A percentile compares a stretch with the other conserved stretches of the same genome.
Evolutionary conservation across 2,329 filamentous ascomycete genomes (phyloP).

Genomic region (Fusarium odoratissimum): DNA sequence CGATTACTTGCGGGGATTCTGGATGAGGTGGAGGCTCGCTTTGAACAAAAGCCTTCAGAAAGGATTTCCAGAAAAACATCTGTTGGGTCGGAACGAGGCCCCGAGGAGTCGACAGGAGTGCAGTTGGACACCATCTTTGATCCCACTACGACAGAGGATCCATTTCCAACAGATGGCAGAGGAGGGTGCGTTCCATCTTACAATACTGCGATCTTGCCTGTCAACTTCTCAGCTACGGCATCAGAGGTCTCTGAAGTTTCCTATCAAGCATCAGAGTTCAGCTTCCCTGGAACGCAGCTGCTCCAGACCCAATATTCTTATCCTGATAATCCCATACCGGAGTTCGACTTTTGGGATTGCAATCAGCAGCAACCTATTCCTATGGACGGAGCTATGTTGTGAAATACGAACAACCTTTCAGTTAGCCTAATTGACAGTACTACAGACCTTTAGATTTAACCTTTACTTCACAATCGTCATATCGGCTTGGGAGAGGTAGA

Average conservation of each 20-base stretch:
- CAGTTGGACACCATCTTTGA: not conserved
- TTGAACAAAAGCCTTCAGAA: accelerated
- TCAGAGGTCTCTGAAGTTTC: not conserved
- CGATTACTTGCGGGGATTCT: not conserved
- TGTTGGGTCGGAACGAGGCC: accelerated
- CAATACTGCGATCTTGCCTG: accelerated
- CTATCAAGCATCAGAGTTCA: not conserved
- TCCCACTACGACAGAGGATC: too few relatives aligned
- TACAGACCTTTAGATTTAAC: too few relatives aligned
- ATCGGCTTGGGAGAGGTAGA: too few relatives aligned
- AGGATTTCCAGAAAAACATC: not conserved
- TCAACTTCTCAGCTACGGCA: not conserved
- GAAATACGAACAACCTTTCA: too few relatives aligned
- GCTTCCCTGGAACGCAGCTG: not conserved
- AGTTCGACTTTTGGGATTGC: accelerated
- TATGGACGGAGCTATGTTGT: not conserved
- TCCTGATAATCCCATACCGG: accelerated
- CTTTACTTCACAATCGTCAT: too few relatives aligned
- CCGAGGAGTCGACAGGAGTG: not conserved
- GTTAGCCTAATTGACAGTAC: too few relatives aligned
- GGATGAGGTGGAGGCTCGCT: not conserved
- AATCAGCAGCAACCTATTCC: accelerated
- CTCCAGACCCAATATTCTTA: not conserved
- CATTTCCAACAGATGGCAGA: too few relatives aligned
- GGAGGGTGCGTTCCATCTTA: too few relatives aligned